Evolutionary conservation across 73 alveolate species (phyloP).

Genomic region (Paramecium primaurelia): DNA sequence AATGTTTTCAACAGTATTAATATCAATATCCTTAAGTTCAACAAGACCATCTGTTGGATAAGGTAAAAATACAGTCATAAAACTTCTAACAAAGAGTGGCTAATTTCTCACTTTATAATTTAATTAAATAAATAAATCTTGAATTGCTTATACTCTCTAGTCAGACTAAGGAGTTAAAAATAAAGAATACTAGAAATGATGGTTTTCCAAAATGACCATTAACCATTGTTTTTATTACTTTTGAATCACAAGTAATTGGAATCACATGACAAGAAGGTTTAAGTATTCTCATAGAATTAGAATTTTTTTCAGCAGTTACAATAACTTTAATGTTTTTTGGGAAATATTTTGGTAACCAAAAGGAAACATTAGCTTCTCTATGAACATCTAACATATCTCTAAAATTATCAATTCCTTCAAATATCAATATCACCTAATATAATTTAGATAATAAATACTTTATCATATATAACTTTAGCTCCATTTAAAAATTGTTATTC

Average conservation of each 20-base stretch:
- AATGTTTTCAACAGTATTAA: neutral
- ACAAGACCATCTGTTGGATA: slow-evolving; percentile 58
- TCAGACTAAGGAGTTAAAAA: neutral
- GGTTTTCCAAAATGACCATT: neutral
- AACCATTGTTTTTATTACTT: neutral
- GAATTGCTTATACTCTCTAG: neutral
- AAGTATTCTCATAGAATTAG: slow-evolving; percentile 63
- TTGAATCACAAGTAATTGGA: slow-evolving; percentile 15
- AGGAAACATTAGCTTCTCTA: slow-evolving; percentile 73
- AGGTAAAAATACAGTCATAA: slow-evolving; percentile 37
- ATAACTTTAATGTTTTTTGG: slow-evolving; percentile 77
- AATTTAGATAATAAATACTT: neutral
- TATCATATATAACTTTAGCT: slow-evolving; percentile 59
- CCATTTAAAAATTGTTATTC: slow-evolving; percentile 62
- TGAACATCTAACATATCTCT: slow-evolving; percentile 57
- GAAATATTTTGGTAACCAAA: slow-evolving; percentile 78
- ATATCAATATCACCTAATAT: slow-evolving; percentile 56
- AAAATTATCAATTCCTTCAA: slow-evolving; percentile 76
- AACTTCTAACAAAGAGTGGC: slow-evolving; percentile 14
- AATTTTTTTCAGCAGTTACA: slow-evolving; percentile 65
- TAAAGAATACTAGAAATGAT: neutral
- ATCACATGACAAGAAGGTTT: slow-evolving; percentile 29
- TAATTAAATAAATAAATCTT: neutral
- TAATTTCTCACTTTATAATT: neutral
- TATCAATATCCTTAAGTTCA: neutral